A percentile compares a stretch with the other conserved stretches of the same genome.
phyloP scores from a whole-genome alignment of 83 land plant genomes.

The Picea abies region DNA sequence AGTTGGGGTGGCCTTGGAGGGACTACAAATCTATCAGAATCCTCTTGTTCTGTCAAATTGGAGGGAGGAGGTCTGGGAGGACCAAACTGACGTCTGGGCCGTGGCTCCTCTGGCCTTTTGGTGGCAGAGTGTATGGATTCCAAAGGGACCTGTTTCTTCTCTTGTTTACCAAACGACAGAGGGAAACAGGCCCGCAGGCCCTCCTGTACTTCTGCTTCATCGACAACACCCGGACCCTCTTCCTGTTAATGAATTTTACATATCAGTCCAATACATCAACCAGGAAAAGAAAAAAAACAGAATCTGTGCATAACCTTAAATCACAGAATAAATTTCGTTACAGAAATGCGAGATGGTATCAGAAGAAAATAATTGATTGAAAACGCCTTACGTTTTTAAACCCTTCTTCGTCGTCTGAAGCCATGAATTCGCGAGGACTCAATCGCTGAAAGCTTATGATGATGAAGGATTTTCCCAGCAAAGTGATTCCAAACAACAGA shows the following conservation, averaged over 20 bases:
- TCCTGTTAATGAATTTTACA: background rate
- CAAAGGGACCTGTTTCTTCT: slow-evolving; percentile 49
- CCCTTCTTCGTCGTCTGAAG: slow-evolving; percentile 19
- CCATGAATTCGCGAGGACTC: background rate
- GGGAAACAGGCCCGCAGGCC: slow-evolving; percentile 87
- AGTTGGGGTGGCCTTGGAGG: slow-evolving; percentile 16
- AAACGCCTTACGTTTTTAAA: background rate
- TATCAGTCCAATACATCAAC: background rate
- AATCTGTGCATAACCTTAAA: background rate
- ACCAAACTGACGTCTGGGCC: background rate
- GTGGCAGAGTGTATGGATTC: slow-evolving; percentile 81
- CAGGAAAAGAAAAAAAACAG: background rate
- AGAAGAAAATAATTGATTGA: background rate
- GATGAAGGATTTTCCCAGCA: too few relatives aligned
- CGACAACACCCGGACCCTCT: slow-evolving; percentile 20
- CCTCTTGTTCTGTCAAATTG: slow-evolving; percentile 14
- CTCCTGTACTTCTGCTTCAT: slow-evolving; percentile 80
- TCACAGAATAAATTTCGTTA: background rate
- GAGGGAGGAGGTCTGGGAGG: slow-evolving; percentile 14
- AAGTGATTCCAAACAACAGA: too few relatives aligned
- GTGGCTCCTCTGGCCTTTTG: slow-evolving; percentile 38
- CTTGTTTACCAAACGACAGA: slow-evolving; percentile 89
- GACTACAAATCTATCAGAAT: background rate
- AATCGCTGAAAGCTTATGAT: too few relatives aligned
- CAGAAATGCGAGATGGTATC: background rate